Base-by-base conservation (phyloP, 2,329 filamentous ascomycete genomes). In the Aspergillus unguis region DNA sequence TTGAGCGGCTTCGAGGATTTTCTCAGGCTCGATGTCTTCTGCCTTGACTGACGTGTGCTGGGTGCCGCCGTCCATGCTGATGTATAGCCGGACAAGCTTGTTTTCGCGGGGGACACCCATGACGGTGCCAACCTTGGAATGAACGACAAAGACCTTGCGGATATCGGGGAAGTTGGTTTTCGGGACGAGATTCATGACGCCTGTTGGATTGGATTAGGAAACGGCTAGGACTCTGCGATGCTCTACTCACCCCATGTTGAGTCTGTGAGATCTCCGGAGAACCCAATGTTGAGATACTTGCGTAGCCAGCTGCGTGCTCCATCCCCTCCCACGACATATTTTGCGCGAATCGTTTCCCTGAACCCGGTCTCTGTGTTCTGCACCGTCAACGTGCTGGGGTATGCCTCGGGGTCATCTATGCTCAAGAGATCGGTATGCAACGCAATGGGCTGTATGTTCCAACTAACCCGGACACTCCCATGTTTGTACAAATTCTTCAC, bases 61-160 rank as follows among this genome's bases (percentile, higher is more conserved):
- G 17, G 17, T 17, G 17, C 17, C 17, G 17, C 17, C 17, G 17
- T 17, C 17, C 17, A 17, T 17, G 17, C 17, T 17, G 5, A 48
- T 25, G 53, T 86, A 86, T 1, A 86, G 65, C 4, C 85, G 76
- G 0, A 86, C 83, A 3, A 87, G 71, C 50, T 79, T 82, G 32
- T 81, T 79, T 62, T 86, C 84, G n/a, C 84, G 75, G 0, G 84
- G 84, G 17, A 86, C 85, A 2, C 85, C 76, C 81, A 87, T 84
- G 25, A 87, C 67, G 47, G 75, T 83, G 0, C 84, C 84, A 7
- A 75, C 68, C 43, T 75, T 67, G n/a, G 74, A 80, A 59, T 85
- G 82, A 42, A 85, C 80, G 5, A 81, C 77, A 55, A 80, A 83
- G 10, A 80, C 73, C 61, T 75, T 77, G 7, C 84, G 77, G 42